These are phyloP conservation scores for Chrysanthemum lavandulifolium DNA, from an alignment of 129 eudicot species.

Conservation along the genomic window DNA sequence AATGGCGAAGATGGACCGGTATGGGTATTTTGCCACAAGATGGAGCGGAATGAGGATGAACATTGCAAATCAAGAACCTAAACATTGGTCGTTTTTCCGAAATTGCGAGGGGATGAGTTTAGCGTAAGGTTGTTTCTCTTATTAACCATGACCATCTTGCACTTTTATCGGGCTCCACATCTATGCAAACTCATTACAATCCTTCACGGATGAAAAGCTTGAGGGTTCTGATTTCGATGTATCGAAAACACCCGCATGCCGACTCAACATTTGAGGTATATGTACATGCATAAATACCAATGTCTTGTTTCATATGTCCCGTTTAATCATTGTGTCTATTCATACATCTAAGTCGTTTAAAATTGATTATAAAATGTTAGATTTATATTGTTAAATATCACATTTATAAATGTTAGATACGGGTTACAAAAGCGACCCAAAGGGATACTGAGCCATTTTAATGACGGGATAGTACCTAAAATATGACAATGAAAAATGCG, in stretches of 20 bases:
- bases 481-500: too few relatives aligned
- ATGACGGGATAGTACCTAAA: too few relatives aligned
- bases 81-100: constrained; percentile 92
- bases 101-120: constrained; percentile 81
- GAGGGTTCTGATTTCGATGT: too few relatives aligned
- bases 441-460: too few relatives aligned
- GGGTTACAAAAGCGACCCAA: too few relatives aligned
- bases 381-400: too few relatives aligned
- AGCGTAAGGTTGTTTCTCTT: constrained; percentile 78
- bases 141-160: constrained; percentile 85
- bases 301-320: too few relatives aligned
- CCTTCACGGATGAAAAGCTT: constrained; percentile 43
- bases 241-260: constrained; percentile 43
- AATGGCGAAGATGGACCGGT: constrained; percentile 64
- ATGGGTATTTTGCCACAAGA: constrained; percentile 58
- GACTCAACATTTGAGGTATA: constrained; percentile 75
- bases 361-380: too few relatives aligned
- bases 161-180: constrained; percentile 50
- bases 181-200: constrained; percentile 40
- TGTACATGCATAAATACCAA: too few relatives aligned
- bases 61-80: constrained; percentile 81
- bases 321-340: too few relatives aligned
- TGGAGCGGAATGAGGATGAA: constrained; percentile 79
- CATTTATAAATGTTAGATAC: too few relatives aligned
- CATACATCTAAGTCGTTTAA: too few relatives aligned